These are phyloP conservation scores for Entrophospora sp. DNA, from an alignment of 192 early-diverging fungal genomes.

Conservation along the genomic window DNA sequence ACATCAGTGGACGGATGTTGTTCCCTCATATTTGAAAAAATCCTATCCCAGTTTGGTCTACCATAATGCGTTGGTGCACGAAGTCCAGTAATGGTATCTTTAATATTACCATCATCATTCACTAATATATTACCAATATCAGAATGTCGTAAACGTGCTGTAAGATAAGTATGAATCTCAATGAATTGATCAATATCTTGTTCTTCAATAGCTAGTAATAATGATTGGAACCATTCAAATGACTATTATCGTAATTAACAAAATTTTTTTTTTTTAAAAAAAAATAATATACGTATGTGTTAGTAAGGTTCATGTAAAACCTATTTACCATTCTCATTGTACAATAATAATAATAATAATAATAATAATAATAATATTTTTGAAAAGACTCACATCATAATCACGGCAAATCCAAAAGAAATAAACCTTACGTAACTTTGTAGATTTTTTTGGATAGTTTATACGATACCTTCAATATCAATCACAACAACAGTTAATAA, in stretches of 20 bases:
- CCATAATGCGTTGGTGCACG: constrained; percentile 33
- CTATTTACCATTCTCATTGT: no score
- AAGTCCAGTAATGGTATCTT: constrained; percentile 37
- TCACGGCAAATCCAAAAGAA: constrained; percentile 76
- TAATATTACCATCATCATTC: constrained; percentile 34
- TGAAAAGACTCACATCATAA: constrained; percentile 27
- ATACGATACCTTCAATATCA: constrained; percentile 51
- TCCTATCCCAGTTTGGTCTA: constrained; percentile 36
- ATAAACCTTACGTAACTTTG: constrained; percentile 54
- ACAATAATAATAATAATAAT: not conserved
- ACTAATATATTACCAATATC: constrained; percentile 54
- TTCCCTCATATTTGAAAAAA: constrained; percentile 33
- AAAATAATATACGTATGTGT: no score
- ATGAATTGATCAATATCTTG: constrained; percentile 51
- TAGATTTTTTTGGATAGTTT: constrained; percentile 42
- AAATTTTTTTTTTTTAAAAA: no score
- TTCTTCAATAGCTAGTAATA: constrained; percentile 54
- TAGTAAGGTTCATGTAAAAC: no score
- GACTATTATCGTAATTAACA: no score
- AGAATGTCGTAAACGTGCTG: constrained; percentile 50
- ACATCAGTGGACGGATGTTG: constrained; percentile 46
- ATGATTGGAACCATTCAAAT: no score
- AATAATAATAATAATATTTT: not conserved
- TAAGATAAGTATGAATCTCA: constrained; percentile 58
- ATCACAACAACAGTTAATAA: no score